phyloP scores from a whole-genome alignment of 2,329 filamentous ascomycete species.

The Alternaria ethzedia region DNA sequence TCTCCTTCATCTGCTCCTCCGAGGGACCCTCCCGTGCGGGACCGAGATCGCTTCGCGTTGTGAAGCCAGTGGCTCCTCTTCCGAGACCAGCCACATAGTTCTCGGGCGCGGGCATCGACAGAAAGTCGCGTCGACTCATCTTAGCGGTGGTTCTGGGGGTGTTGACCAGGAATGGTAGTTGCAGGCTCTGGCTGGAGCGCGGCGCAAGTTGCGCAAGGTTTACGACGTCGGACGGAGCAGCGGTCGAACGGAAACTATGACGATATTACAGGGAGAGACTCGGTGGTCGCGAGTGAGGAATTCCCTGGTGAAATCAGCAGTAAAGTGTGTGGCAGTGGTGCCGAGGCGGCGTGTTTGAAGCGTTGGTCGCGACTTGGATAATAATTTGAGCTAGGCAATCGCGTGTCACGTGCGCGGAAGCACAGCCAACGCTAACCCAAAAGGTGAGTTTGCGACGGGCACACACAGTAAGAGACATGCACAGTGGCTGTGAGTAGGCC shows the following conservation, averaged over 20 bases:
- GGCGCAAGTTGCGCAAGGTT: background rate
- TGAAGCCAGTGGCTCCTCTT: slow-evolving; percentile 97
- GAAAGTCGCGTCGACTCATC: slow-evolving; percentile 80
- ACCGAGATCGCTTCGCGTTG: slow-evolving; percentile 93
- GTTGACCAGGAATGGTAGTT: background rate
- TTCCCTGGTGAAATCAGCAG: background rate
- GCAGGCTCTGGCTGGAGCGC: background rate
- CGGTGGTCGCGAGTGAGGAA: background rate
- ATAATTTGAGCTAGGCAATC: slow-evolving; percentile 19
- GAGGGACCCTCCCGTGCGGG: slow-evolving; percentile 94
- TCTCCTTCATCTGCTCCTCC: slow-evolving; percentile 98
- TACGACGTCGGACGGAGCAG: background rate
- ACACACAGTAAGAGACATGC: background rate
- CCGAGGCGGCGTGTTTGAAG: background rate
- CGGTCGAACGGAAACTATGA: background rate
- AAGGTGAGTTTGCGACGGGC: slow-evolving; percentile 27
- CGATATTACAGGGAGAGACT: too few relatives aligned
- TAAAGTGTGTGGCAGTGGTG: background rate
- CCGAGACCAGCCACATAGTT: slow-evolving; percentile 89
- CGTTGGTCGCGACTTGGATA: slow-evolving; percentile 20
- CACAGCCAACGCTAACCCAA: slow-evolving; percentile 22
- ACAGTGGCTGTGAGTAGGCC: background rate
- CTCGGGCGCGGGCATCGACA: slow-evolving; percentile 75
- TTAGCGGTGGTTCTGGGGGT: slow-evolving; percentile 21
- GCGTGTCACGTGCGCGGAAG: slow-evolving; percentile 25